phyloP scores from a whole-genome alignment of 176 grass and related monocot species.

The Carex scoparia region DNA sequence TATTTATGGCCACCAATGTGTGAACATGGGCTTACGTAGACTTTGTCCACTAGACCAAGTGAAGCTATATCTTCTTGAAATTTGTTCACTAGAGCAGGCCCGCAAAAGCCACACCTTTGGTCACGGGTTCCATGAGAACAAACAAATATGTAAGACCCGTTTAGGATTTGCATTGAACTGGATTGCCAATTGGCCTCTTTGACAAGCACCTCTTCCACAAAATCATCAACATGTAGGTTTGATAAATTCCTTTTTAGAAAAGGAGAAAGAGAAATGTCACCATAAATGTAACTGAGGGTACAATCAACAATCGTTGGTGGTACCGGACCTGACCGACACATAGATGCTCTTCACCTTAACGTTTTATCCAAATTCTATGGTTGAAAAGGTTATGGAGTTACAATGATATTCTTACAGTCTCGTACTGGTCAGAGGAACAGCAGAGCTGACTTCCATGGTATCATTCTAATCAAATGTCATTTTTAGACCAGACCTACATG shows the following conservation, averaged over 20 bases:
- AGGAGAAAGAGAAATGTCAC: background rate
- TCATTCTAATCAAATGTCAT: background rate
- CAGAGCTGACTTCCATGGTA: background rate
- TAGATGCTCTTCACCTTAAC: background rate
- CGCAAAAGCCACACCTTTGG: constrained; percentile 82
- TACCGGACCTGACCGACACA: background rate
- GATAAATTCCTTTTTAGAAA: constrained; percentile 47
- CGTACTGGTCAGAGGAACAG: background rate
- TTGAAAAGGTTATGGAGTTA: background rate
- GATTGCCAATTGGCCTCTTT: constrained; percentile 77
- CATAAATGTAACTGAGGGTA: background rate
- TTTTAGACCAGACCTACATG: background rate
- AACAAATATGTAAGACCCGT: constrained; percentile 79
- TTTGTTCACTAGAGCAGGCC: constrained; percentile 62
- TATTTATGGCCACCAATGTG: constrained; percentile 95
- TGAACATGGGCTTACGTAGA: constrained; percentile 74
- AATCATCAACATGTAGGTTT: constrained; percentile 61
- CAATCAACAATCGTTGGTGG: background rate
- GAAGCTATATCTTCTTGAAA: constrained; percentile 75
- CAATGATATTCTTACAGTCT: background rate
- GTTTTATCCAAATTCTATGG: background rate
- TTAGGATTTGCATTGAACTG: constrained; percentile 51
- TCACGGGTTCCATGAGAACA: constrained; percentile 89
- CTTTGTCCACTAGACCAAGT: constrained; percentile 50
- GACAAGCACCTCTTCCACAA: constrained; percentile 91